Evolutionary conservation across 2,329 filamentous ascomycete species (phyloP), one percentile per base, ranked within the genome.

Genomic region (Fusarium irregulare): DNA sequence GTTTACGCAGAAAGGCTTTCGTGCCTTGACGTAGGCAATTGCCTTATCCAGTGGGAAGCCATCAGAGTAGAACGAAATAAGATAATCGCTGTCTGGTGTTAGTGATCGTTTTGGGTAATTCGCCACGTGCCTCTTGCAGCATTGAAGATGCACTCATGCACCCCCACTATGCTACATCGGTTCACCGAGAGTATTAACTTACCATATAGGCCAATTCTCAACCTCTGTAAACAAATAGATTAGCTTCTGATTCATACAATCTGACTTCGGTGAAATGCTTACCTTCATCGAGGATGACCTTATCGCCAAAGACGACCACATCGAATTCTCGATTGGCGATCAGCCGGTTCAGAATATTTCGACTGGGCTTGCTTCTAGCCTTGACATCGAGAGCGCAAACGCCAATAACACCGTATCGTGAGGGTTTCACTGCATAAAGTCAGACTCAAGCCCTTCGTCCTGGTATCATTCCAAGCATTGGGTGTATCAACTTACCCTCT

Each of bases 61-160:
- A 79, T 98, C 95, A 0, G 95, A 98, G 81, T 98, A 99, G 82
- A 99, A 99, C 5, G 94, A 97, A 76, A 99, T 97, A 59, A 99
- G 83, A 76, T 97, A 99, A 81, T 99, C 96, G 80, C 86, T 88
- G 66, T 21, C 30, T 50, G 25, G 20, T 64, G 64, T 73, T 49
- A 74, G 76, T 75, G 56, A 54, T 69, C 63, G 30, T 50, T 61
- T 60, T 37, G 44, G 64, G 70, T 60, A 76, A 73, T 60, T 61
- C 44, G 53, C 68, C 73, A 75, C 71, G 73, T 73, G 70, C 73
- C 73, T 65, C 60, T 59, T 71, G 74, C 68, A 74, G 70, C 53
- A 48, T 30, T 50, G 23, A 25, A 46, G 44, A 65, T 64, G 30
- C 46, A 60, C 32, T 59, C 68, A 70, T 68, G 64, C 62, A 70